These are phyloP conservation scores for Brassica balearica DNA, from an alignment of 441 rosid species.

Conservation along the genomic window DNA sequence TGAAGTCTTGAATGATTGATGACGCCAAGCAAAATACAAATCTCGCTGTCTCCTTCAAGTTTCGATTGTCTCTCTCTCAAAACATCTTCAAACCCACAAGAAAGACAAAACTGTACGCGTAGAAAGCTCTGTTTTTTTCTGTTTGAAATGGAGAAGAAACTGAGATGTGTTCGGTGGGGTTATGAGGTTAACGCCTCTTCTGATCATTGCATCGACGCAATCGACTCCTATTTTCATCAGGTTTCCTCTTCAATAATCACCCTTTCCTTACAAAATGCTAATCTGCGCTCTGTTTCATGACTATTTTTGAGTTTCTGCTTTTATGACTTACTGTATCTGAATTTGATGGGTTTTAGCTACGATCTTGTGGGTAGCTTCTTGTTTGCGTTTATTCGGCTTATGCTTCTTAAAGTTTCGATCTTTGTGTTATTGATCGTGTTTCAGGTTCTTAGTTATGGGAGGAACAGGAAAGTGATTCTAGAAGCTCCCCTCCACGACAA, in stretches of 20 bases:
- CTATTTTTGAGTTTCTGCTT: too few species aligned
- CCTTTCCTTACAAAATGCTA: background rate
- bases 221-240: conserved; percentile 75
- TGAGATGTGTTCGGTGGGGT: conserved; percentile 75
- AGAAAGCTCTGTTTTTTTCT: conserved; percentile 2
- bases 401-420: too few species aligned
- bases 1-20: conserved; percentile 2
- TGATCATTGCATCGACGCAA: conserved; percentile 69
- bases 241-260: conserved; percentile 35
- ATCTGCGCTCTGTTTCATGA: too few species aligned
- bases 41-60: conserved; percentile 7
- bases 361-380: too few species aligned
- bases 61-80: conserved; percentile 13
- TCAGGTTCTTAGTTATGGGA: too few species aligned
- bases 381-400: too few species aligned
- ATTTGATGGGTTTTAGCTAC: too few species aligned
- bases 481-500: too few species aligned
- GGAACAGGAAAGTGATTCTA: too few species aligned
- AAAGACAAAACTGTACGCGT: conserved; percentile 3
- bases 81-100: conserved; percentile 11
- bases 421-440: too few species aligned
- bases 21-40: conserved; percentile 5
- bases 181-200: conserved; percentile 66
- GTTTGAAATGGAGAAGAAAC: conserved; percentile 48
- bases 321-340: too few species aligned